These are phyloP conservation scores for Fonsecaea erecta DNA, from an alignment of 2,329 filamentous ascomycete genomes.

Conservation along the genomic window DNA sequence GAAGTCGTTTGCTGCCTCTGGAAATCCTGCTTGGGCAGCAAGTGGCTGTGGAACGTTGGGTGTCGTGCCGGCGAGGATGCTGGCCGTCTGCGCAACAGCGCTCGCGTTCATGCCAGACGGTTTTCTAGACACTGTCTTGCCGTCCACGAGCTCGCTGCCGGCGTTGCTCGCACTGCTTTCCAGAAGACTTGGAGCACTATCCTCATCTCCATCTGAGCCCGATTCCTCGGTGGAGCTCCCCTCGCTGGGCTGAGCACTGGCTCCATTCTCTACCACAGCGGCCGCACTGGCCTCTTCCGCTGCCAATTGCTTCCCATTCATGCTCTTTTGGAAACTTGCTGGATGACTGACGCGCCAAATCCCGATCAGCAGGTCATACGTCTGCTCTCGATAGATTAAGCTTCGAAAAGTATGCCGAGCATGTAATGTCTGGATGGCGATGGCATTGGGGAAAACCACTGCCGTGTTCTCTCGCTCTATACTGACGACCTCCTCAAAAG, in stretches of 20 bases:
- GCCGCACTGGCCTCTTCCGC: slow-evolving; percentile 87
- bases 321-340: slow-evolving; percentile 78
- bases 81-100: slow-evolving; percentile 39
- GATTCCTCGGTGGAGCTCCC: slow-evolving; percentile 66
- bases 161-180: slow-evolving; percentile 60
- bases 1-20: slow-evolving; percentile 64
- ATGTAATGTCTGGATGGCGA: slow-evolving; percentile 94
- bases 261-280: slow-evolving; percentile 75
- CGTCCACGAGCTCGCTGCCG: slow-evolving; percentile 56
- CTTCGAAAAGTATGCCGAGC: slow-evolving; percentile 95
- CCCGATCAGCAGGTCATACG: slow-evolving; percentile 94
- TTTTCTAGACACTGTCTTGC: slow-evolving; percentile 70
- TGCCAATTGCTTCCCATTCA: slow-evolving; percentile 74
- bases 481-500: slow-evolving; percentile 95
- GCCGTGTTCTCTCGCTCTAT: slow-evolving; percentile 97
- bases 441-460: slow-evolving; percentile 92
- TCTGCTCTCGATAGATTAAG: slow-evolving; percentile 90
- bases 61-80: slow-evolving; percentile 23
- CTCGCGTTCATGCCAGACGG: slow-evolving; percentile 60
- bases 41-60: slow-evolving; percentile 45
- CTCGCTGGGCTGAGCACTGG: slow-evolving; percentile 59
- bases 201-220: slow-evolving; percentile 52
- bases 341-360: slow-evolving; percentile 99
- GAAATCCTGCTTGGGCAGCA: slow-evolving; percentile 34
- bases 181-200: slow-evolving; percentile 64